Percentiles rank a stretch among this genome's conserved stretches.
Evolutionary conservation across 2,329 filamentous ascomycete genomes (phyloP).

Genomic region (Cordyceps cateniannulata): DNA sequence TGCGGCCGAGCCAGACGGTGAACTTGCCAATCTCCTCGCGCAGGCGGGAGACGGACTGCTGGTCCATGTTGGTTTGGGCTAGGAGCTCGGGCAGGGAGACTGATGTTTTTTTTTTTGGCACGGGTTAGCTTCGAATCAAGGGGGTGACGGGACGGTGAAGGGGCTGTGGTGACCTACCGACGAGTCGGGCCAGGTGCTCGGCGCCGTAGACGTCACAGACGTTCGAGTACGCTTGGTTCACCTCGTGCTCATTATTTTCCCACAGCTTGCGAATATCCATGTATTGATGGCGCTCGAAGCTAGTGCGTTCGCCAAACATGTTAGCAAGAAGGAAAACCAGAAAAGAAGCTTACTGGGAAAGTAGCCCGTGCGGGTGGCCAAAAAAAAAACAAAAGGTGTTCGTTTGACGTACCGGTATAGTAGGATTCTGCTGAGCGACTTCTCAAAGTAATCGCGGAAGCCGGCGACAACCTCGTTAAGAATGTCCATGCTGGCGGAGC

Average conservation of each 20-base stretch:
- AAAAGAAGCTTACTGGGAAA: background rate
- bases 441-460: slow-evolving; percentile 90
- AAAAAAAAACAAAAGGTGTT: too few relatives aligned
- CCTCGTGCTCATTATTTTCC: slow-evolving; percentile 50
- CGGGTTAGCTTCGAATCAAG: background rate
- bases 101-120: slow-evolving; percentile 38
- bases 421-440: slow-evolving; percentile 77
- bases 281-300: slow-evolving; percentile 88
- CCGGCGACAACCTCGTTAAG: slow-evolving; percentile 84
- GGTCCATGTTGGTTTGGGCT: slow-evolving; percentile 96
- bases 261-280: slow-evolving; percentile 68
- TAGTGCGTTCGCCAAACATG: slow-evolving; percentile 25
- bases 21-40: slow-evolving; percentile 86
- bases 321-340: slow-evolving; percentile 15
- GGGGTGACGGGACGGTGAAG: background rate
- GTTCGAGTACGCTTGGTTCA: slow-evolving; percentile 61
- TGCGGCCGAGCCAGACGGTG: slow-evolving; percentile 74
- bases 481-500: slow-evolving; percentile 71
- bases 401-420: slow-evolving; percentile 59
- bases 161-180: slow-evolving; percentile 54
- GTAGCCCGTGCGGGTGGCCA: too few relatives aligned
- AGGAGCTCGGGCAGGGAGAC: slow-evolving; percentile 89
- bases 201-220: slow-evolving; percentile 83
- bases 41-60: slow-evolving; percentile 79
- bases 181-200: slow-evolving; percentile 82